phyloP scores from a whole-genome alignment of 2,329 filamentous ascomycete species.

The Exophiala mesophila region DNA sequence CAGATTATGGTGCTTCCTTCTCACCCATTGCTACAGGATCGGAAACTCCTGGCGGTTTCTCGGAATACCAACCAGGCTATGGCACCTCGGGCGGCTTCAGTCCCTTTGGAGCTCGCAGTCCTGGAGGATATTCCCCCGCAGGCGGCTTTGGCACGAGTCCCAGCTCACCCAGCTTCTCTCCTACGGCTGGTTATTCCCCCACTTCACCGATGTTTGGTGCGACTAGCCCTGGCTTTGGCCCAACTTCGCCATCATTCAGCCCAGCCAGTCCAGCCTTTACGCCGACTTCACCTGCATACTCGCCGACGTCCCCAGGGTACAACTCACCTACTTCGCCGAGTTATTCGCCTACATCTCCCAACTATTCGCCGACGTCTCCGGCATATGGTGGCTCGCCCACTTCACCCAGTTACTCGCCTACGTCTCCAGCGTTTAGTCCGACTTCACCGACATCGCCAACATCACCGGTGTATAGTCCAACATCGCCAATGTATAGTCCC shows the following conservation, averaged over 20 bases:
- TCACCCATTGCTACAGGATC: slow-evolving; percentile 71
- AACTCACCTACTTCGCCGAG: slow-evolving; percentile 68
- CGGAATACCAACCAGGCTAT: slow-evolving; percentile 67
- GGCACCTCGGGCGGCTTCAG: slow-evolving; percentile 56
- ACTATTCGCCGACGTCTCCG: slow-evolving; percentile 53
- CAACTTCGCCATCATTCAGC: slow-evolving; percentile 51
- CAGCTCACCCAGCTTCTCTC: slow-evolving; percentile 64
- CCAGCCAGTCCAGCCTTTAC: slow-evolving; percentile 56
- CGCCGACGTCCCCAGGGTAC: slow-evolving; percentile 63
- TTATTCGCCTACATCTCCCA: slow-evolving; percentile 56
- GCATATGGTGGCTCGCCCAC: slow-evolving; percentile 37
- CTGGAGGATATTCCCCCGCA: slow-evolving; percentile 58
- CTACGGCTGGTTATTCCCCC: slow-evolving; percentile 62
- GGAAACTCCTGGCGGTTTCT: slow-evolving; percentile 54
- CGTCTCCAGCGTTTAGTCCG: slow-evolving; percentile 59
- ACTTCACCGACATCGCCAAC: slow-evolving; percentile 66
- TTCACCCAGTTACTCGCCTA: slow-evolving; percentile 57
- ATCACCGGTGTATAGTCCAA: slow-evolving; percentile 62
- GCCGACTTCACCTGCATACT: slow-evolving; percentile 67
- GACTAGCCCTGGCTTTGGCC: slow-evolving; percentile 51
- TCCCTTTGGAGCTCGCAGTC: slow-evolving; percentile 64
- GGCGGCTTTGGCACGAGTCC: slow-evolving; percentile 70
- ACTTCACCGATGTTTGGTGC: slow-evolving; percentile 63
- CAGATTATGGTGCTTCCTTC: slow-evolving; percentile 57
- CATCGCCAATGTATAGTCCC: slow-evolving; percentile 56